Conservation (phyloP, 768 basidiomycete genomes). For the Mycena metata region DNA sequence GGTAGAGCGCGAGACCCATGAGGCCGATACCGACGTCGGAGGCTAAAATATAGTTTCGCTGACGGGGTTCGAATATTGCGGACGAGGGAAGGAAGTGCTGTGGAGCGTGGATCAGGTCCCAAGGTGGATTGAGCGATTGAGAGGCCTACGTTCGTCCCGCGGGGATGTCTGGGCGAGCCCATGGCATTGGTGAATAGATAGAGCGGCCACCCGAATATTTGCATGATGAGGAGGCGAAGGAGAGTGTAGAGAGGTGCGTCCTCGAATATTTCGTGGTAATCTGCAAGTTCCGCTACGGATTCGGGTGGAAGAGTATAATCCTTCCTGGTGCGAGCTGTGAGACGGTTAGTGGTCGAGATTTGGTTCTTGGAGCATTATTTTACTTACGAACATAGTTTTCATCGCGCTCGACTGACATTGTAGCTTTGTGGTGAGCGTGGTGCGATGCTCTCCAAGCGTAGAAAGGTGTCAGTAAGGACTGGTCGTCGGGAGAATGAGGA, state of each 20-base stretch:
- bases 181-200: slow-evolving; percentile 57
- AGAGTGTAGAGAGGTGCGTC: slow-evolving; percentile 48
- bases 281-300: slow-evolving; percentile 54
- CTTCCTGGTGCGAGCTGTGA: slow-evolving; percentile 52
- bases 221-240: slow-evolving; percentile 46
- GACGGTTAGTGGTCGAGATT: not conserved
- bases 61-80: slow-evolving; percentile 16
- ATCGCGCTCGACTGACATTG: slow-evolving; percentile 73
- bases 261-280: slow-evolving; percentile 47
- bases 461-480: slow-evolving; percentile 12
- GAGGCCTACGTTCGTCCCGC: slow-evolving; percentile 56
- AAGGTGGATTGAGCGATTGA: too few species aligned
- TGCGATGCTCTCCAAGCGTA: slow-evolving; percentile 54
- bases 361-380: too few species aligned
- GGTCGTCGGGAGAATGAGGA: not conserved
- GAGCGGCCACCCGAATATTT: slow-evolving; percentile 9
- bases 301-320: slow-evolving; percentile 61
- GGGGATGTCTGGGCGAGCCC: slow-evolving; percentile 60
- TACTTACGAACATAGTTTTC: slow-evolving; percentile 72
- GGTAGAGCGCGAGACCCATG: slow-evolving; percentile 11
- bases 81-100: slow-evolving; percentile 25
- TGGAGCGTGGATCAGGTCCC: too few species aligned
- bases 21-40: slow-evolving; percentile 22
- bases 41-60: slow-evolving; percentile 16
- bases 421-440: slow-evolving; percentile 68